Evolutionary conservation across 805 yeast genomes (phyloP).

Genomic region (Candida rishiriensis): DNA sequence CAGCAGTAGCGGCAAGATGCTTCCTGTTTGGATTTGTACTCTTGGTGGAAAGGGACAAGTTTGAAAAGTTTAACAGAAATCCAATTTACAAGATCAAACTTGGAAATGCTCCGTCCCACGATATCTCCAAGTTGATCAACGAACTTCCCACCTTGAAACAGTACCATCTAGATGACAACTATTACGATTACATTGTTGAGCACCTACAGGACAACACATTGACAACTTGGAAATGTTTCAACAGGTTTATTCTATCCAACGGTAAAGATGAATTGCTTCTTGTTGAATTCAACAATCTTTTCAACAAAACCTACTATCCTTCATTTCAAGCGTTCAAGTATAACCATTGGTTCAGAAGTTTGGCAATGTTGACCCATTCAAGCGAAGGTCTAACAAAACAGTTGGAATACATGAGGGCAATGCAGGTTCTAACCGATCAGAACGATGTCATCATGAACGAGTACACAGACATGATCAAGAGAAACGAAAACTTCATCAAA

Average conservation of each 20-base stretch:
- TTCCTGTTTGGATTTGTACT: constrained; percentile 13
- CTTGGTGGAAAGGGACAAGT: constrained; percentile 14
- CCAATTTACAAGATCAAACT: constrained; percentile 14
- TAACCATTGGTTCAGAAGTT: constrained; percentile 19
- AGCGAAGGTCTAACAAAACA: constrained; percentile 13
- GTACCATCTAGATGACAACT: constrained; percentile 17
- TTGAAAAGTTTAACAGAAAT: constrained; percentile 8
- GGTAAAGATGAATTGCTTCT: constrained; percentile 8
- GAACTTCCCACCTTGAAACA: constrained; percentile 13
- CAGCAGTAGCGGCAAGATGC: constrained; percentile 10
- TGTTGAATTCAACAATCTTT: constrained; percentile 7
- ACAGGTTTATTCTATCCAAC: constrained; percentile 3
- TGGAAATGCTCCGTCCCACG: constrained; percentile 2
- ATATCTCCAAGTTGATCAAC: constrained; percentile 5
- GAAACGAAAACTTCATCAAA: constrained; percentile 14
- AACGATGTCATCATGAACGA: constrained; percentile 12
- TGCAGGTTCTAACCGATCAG: constrained; percentile 13
- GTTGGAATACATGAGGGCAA: constrained; percentile 13
- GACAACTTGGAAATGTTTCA: constrained; percentile 11
- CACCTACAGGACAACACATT: constrained; percentile 4
- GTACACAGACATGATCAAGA: constrained; percentile 16
- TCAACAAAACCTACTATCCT: constrained; percentile 11
- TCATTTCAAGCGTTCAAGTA: constrained; percentile 17
- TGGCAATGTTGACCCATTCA: constrained; percentile 13
- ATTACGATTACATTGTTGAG: constrained; percentile 14